Evolutionary conservation across 1,284 basidiomycete species (phyloP).

Genomic region (Pseudozyma sp.): DNA sequence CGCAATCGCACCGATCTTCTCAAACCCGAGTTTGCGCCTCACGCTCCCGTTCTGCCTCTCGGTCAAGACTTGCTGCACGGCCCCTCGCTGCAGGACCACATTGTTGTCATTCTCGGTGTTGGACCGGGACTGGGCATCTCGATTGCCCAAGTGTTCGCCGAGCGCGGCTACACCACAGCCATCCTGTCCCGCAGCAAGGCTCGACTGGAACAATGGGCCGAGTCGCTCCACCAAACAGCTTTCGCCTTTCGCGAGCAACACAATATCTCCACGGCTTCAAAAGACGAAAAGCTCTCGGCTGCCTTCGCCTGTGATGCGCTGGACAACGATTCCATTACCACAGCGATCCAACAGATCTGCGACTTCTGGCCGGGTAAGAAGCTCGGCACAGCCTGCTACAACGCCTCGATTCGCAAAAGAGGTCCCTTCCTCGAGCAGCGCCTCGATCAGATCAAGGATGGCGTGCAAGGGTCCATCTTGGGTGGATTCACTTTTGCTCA

Average conservation of each 20-base stretch:
- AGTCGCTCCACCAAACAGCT: constrained; percentile 26
- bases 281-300: constrained; percentile 17
- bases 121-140: constrained; percentile 56
- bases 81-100: constrained; percentile 34
- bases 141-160: constrained; percentile 53
- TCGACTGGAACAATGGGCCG: constrained; percentile 46
- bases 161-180: constrained; percentile 53
- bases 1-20: constrained; percentile 42
- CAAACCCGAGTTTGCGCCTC: constrained; percentile 35
- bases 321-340: constrained; percentile 28
- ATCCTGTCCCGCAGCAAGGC: constrained; percentile 51
- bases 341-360: constrained; percentile 24
- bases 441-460: constrained; percentile 38
- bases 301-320: constrained; percentile 60
- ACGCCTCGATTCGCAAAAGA: constrained; percentile 51
- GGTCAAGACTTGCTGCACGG: constrained; percentile 49
- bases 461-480: constrained; percentile 47
- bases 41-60: constrained; percentile 26
- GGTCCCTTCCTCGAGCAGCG: constrained; percentile 47
- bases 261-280: background rate
- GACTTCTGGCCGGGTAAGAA: constrained; percentile 40
- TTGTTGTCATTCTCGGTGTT: constrained; percentile 54
- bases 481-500: constrained; percentile 57
- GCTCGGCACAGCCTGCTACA: constrained; percentile 58
- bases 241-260: constrained; percentile 14